Evolutionary conservation across 805 yeast genomes (phyloP), one percentile per base, ranked within the genome.

Genomic region (Ogataea kodamae): DNA sequence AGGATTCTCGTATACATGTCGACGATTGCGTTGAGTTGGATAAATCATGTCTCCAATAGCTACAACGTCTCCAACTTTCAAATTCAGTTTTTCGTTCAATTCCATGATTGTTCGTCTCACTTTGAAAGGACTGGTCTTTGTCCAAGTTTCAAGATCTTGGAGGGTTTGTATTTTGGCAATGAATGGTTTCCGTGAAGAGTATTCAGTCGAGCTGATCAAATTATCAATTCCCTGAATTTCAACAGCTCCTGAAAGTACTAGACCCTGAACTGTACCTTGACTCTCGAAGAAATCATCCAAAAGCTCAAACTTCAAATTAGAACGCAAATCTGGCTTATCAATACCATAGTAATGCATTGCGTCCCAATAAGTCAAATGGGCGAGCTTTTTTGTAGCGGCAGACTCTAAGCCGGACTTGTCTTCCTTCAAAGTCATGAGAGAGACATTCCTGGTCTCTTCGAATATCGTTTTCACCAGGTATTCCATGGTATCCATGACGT

Each of bases 301-400:
- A 35, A 74, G 67, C 1, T 49, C 37, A 25, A 87, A 72, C 20
- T 66, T 53, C 19, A 86, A 44, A 1, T 62, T 52, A 0, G 83
- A 80, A 41, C 97, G 68, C 44, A 92, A 60, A 57, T 92, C 97
- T 0, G 98, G 98, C 56, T 92, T 92, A 55, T 92, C 98, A 32
- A 89, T 83, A 10, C 98, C 98, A 52, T 77, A 92, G 12, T 61
- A 65, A 2, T 73, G 54, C 57, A 92, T 67, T 0, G 87, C 96
- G 3, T 84, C 81, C 1, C 57, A 45, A 50, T 92, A 92, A 1
- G 74, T 63, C 37, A 90, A 48, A 35, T 67, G 68, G 0, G 68
- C 61, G 2, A 39, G 8, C 5, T 18, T 26, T 19, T 35, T 36
- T 9, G 22, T 33, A 3, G 30, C 19, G 8, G 15, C 13, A 17